phyloP scores from a whole-genome alignment of 2,329 filamentous ascomycete genomes.

The Ascochyta rabiei region DNA sequence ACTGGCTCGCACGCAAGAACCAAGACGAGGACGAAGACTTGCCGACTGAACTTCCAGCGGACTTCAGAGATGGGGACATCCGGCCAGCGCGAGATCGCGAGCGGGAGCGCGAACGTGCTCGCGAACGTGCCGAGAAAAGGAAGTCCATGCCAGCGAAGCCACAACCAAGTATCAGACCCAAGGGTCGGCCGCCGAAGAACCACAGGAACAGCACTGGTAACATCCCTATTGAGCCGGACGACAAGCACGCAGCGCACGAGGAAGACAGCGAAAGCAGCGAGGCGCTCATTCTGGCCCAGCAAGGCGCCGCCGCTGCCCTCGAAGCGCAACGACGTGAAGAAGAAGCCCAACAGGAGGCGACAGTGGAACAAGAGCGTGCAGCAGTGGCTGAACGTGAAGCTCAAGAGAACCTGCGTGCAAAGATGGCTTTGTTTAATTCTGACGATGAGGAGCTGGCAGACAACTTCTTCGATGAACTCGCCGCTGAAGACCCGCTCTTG shows the following conservation, averaged over 20 bases:
- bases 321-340: conserved; percentile 33
- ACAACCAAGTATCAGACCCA: conserved; percentile 34
- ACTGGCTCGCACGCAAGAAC: conserved; percentile 52
- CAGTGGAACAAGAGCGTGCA: conserved; percentile 22
- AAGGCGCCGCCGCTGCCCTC: conserved; percentile 32
- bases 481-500: conserved; percentile 24
- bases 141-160: conserved; percentile 34
- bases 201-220: conserved; percentile 35
- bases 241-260: conserved; percentile 36
- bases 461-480: conserved; percentile 35
- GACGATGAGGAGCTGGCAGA: conserved; percentile 34
- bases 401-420: conserved; percentile 44
- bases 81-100: conserved; percentile 38
- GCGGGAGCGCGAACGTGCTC: conserved; percentile 27
- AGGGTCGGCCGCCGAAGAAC: conserved; percentile 30
- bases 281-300: conserved; percentile 32
- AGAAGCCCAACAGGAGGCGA: conserved; percentile 9
- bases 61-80: conserved; percentile 48
- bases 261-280: conserved; percentile 38
- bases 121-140: conserved; percentile 30
- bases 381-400: conserved; percentile 37
- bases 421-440: conserved; percentile 43
- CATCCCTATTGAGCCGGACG: conserved; percentile 16
- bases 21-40: conserved; percentile 49
- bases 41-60: conserved; percentile 51